Conservation (phyloP, 495 filamentous ascomycete species). For the Hypoxylon cercidicola region DNA sequence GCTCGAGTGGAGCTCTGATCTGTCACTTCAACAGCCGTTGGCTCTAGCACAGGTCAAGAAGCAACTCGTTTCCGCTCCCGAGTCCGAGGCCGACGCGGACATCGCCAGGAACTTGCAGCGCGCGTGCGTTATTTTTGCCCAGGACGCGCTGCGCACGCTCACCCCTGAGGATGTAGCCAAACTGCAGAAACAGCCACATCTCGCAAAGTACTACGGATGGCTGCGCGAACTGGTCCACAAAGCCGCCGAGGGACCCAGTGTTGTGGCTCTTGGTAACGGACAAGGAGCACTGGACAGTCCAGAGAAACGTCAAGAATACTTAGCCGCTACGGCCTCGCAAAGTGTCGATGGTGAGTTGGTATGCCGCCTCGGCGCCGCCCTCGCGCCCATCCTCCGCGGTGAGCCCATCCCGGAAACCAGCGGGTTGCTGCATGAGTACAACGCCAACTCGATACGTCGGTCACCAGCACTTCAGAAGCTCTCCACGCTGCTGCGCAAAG, state of each 20-base stretch:
- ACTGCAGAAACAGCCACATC: neutral
- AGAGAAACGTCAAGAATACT: neutral
- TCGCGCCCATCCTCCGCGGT: conserved; percentile 36
- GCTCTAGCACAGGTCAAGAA: neutral
- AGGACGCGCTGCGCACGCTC: neutral
- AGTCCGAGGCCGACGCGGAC: neutral
- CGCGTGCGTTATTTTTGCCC: neutral
- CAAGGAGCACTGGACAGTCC: neutral
- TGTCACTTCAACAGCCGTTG: too few species aligned
- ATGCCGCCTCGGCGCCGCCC: conserved; percentile 37
- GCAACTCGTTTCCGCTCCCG: neutral
- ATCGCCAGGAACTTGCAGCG: neutral
- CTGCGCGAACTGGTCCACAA: neutral
- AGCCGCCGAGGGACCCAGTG: neutral
- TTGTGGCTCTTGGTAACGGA: too few species aligned
- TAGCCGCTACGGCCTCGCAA: neutral
- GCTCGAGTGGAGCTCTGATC: too few species aligned
- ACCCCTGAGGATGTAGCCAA: neutral
- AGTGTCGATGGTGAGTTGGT: conserved; percentile 46
- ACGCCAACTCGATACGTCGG: conserved; percentile 42
- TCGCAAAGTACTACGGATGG: neutral
- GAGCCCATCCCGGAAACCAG: conserved; percentile 38
- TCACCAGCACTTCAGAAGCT: conserved; percentile 25
- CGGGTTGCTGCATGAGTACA: conserved; percentile 38
- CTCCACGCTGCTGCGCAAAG: conserved; percentile 39